phyloP scores from a whole-genome alignment of 495 filamentous ascomycete species.

The Penicillium crystallinum region DNA sequence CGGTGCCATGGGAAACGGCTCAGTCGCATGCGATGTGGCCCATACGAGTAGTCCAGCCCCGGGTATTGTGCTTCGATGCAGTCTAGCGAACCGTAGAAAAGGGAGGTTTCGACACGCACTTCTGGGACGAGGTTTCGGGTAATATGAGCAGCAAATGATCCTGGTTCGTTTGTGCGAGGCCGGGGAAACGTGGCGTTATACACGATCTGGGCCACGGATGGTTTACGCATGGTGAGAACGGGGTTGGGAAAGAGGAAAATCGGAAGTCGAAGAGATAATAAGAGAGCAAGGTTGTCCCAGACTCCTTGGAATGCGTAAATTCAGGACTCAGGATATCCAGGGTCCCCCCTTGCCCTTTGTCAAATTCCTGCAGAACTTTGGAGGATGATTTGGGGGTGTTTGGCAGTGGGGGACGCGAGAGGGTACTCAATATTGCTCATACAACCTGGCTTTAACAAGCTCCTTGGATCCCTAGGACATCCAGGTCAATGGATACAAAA shows the following conservation, averaged over 20 bases:
- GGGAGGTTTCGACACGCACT: conserved; percentile 77
- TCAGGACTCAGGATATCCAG: background rate
- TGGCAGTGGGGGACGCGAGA: background rate
- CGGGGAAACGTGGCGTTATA: conserved; percentile 54
- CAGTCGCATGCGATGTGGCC: conserved; percentile 77
- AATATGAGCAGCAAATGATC: conserved; percentile 54
- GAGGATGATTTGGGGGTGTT: background rate
- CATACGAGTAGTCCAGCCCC: conserved; percentile 78
- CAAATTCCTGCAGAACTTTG: background rate
- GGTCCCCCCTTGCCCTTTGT: conserved; percentile 4
- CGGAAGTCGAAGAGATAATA: background rate
- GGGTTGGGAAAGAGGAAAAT: background rate
- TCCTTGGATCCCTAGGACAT: background rate
- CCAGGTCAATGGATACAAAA: background rate
- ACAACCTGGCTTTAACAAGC: background rate
- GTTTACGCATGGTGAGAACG: conserved; percentile 54
- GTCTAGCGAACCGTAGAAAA: conserved; percentile 81
- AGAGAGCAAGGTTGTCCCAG: background rate
- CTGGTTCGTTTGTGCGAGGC: conserved; percentile 50
- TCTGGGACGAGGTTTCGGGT: conserved; percentile 74
- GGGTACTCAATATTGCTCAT: background rate
- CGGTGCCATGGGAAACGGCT: conserved; percentile 77
- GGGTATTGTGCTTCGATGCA: conserved; percentile 86
- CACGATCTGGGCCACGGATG: conserved; percentile 49
- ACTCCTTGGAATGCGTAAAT: conserved; percentile 1